These are phyloP conservation scores for Lathyrus sativus DNA, from an alignment of 306 rosid species.

Conservation along the genomic window DNA sequence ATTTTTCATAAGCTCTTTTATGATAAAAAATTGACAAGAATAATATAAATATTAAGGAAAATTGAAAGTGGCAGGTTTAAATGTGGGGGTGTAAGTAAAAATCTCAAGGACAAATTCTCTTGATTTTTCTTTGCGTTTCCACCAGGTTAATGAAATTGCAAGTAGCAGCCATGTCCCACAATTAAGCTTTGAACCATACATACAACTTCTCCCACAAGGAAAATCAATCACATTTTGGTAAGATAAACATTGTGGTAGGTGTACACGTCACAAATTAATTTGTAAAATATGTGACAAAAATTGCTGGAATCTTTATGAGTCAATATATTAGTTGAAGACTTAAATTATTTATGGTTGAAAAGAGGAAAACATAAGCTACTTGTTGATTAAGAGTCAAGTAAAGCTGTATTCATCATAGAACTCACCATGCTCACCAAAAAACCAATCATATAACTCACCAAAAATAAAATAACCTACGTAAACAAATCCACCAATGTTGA, in stretches of 20 bases:
- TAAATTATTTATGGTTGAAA: slow-evolving; percentile 25
- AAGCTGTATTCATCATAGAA: slow-evolving; percentile 12
- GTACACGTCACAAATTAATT: not conserved
- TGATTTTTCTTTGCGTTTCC: not conserved
- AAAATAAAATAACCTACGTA: slow-evolving; percentile 11
- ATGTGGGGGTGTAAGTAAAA: too few species aligned
- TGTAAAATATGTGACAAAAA: not conserved
- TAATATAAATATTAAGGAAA: too few species aligned
- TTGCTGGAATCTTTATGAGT: not conserved
- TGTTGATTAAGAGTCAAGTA: slow-evolving; percentile 36
- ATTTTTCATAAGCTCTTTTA: too few species aligned
- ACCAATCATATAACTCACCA: not conserved
- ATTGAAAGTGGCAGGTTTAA: too few species aligned
- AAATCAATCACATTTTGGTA: slow-evolving; percentile 40
- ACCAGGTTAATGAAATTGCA: not conserved
- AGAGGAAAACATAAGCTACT: slow-evolving; percentile 16
- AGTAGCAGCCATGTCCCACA: slow-evolving; percentile 34
- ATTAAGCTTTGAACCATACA: slow-evolving; percentile 26
- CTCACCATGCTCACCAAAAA: not conserved
- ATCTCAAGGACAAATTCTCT: too few species aligned
- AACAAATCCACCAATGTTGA: slow-evolving; percentile 16
- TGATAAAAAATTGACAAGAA: too few species aligned
- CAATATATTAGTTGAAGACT: slow-evolving; percentile 39
- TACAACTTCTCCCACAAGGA: slow-evolving; percentile 37
- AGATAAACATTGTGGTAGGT: slow-evolving; percentile 37